phyloP scores from a whole-genome alignment of 2,329 filamentous ascomycete genomes.

The Sclerotinia sclerotiorum region DNA sequence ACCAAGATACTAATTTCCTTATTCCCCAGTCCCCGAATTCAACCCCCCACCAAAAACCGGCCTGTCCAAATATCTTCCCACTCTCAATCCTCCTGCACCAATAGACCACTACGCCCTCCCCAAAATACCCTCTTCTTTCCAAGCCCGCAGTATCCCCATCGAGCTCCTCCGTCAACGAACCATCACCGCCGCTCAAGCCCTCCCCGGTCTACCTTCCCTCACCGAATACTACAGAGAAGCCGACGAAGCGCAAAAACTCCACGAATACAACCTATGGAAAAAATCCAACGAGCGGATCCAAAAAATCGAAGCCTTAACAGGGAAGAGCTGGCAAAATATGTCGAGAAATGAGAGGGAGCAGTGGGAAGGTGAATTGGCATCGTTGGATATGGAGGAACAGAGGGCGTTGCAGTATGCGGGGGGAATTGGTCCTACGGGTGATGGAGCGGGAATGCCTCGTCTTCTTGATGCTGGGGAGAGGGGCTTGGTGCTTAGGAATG shows the following conservation, averaged over 20 bases:
- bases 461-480: neutral
- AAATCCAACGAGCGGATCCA: neutral
- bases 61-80: neutral
- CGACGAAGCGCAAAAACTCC: neutral
- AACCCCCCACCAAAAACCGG: neutral
- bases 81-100: neutral
- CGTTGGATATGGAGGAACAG: neutral
- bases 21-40: constrained; percentile 31
- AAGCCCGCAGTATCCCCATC: neutral
- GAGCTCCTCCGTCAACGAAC: neutral
- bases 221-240: constrained; percentile 8
- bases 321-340: constrained; percentile 7
- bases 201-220: neutral
- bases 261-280: neutral
- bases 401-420: neutral
- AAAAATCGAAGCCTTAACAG: neutral
- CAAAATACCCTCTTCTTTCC: constrained; percentile 26
- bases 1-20: neutral
- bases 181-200: neutral
- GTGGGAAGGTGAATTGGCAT: neutral
- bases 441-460: no score
- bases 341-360: neutral
- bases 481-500: neutral
- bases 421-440: no score
- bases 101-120: constrained; percentile 28